These are phyloP conservation scores for Kwoniella mangroviensis DNA, from an alignment of 768 basidiomycete genomes.

Conservation along the genomic window DNA sequence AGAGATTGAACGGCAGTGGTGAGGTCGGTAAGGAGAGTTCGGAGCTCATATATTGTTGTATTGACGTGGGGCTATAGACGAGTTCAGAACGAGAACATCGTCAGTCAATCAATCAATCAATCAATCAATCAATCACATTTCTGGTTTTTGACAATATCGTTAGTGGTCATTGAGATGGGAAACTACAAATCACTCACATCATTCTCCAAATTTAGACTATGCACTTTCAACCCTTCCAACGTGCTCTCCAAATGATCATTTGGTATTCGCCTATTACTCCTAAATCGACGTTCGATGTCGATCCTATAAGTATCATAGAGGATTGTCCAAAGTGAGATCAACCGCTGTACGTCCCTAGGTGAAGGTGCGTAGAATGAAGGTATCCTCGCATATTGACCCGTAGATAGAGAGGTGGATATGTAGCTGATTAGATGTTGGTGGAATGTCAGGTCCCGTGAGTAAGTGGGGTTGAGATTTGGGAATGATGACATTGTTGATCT, in stretches of 20 bases:
- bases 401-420: conserved; percentile 1
- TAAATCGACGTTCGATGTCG: background rate
- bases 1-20: background rate
- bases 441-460: background rate
- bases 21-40: conserved; percentile 10
- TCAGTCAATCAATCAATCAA: background rate
- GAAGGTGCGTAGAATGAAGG: conserved; percentile 3
- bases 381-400: background rate
- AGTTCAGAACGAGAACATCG: background rate
- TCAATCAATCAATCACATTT: background rate
- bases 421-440: conserved; percentile 13
- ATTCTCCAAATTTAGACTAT: conserved; percentile 23
- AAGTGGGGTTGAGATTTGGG: background rate
- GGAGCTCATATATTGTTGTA: background rate
- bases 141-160: too few species aligned
- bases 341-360: background rate
- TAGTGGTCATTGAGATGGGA: background rate
- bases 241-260: conserved; percentile 15
- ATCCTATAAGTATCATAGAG: background rate
- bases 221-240: conserved; percentile 20
- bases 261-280: background rate
- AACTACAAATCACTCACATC: conserved; percentile 24
- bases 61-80: conserved; percentile 8
- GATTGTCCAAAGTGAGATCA: background rate
- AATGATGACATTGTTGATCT: background rate